Base-by-base conservation (phyloP, 805 yeast species). In the Cyberlindnera maclurae region DNA sequence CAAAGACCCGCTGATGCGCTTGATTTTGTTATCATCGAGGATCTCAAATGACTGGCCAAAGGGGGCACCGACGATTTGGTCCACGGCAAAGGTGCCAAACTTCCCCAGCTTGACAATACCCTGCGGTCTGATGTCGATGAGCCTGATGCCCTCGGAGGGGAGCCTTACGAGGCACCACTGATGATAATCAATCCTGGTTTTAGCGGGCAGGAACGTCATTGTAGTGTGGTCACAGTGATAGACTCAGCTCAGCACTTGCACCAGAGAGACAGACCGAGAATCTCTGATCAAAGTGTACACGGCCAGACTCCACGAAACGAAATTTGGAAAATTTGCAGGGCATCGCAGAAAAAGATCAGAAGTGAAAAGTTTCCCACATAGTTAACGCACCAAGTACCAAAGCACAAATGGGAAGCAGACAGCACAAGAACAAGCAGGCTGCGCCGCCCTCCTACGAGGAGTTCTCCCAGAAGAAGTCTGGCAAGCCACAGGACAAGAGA, bases 31-130 rank as follows among this genome's bases (percentile, higher is more conserved):
- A 42, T 74, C 77, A 31, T 77, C 85, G 22, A 69, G 54, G 32
- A 90, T 82, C 54, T 90, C 97, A 62, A 89, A 93, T 1, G 95
- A 77, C 49, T 85, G 90, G 2, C 97, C 98, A 53, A 75, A 83
- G 5, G 88, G 82, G 51, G 69, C 79, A 3, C 96, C 97, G 30
- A 90, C 59, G 11, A 90, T 71, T 37, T 75, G 82, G 45, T 79
- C 76, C 3, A 82, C 86, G 24, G 71, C 64, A 57, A 93, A 93
- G 0, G 82, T 68, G 15, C 99, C 99, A 60, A 90, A 93, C 57
- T 93, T 90, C 2, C 98, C 98, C 46, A 93, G 68, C 39, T 77
- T 75, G 15, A 93, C 71, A 10, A 72, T 57, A 0, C 80, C 77
- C 26, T 73, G 77, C 4, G 74, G 69, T 36, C 68, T 71, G 42